Percentiles rank a stretch among this genome's conserved stretches.
Conservation (phyloP, 148 eudicot genomes). For the Fagopyrum tataricum region DNA sequence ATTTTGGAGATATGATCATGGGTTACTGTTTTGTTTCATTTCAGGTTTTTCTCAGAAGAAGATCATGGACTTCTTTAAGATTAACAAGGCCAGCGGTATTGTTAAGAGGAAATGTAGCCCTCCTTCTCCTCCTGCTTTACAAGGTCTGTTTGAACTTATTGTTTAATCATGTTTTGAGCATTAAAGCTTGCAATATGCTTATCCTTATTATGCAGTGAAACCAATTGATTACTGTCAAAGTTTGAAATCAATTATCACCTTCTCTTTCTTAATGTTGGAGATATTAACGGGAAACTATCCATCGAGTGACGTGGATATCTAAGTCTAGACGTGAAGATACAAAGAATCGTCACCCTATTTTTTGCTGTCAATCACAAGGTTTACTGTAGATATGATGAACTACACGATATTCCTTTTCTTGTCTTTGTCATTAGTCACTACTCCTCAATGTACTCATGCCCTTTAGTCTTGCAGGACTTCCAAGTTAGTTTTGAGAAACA, state of each 20-base stretch:
- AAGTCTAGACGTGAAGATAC: neutral
- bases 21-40: constrained; percentile 6
- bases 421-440: neutral
- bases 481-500: neutral
- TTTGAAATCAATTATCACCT: neutral
- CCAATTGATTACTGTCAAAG: neutral
- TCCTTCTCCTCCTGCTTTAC: neutral
- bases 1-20: neutral
- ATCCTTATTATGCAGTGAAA: neutral
- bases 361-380: neutral
- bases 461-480: neutral
- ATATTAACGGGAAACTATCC: neutral
- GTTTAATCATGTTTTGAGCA: neutral
- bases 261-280: neutral
- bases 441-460: neutral
- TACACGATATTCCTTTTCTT: neutral
- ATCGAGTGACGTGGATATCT: neutral
- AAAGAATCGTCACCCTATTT: neutral
- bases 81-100: constrained; percentile 47
- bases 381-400: neutral
- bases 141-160: neutral
- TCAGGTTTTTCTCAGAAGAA: constrained; percentile 80
- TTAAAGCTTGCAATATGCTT: neutral
- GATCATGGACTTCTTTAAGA: constrained; percentile 73
- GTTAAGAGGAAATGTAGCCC: constrained; percentile 1